Evolutionary conservation across 169 alveolate genomes (phyloP).

Genomic region (Blepharisma undulans): DNA sequence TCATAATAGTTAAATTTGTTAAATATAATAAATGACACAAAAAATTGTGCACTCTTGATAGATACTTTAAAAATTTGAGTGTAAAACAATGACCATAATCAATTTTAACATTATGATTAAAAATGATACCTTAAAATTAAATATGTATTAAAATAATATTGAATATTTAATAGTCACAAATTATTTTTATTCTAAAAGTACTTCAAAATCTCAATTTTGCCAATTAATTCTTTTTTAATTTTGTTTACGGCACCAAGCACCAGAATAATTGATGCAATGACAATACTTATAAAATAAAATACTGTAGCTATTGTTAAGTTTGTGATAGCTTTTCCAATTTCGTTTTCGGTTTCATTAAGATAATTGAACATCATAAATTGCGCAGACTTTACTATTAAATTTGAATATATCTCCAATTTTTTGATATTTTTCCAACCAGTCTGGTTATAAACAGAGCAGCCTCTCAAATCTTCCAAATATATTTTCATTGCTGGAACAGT

Average conservation of each 20-base stretch:
- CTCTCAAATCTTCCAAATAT: background rate
- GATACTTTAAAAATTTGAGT: too few species aligned
- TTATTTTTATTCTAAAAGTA: background rate
- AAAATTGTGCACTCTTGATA: too few species aligned
- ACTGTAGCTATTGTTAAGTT: background rate
- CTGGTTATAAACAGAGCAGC: background rate
- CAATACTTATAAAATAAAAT: background rate
- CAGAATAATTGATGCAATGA: background rate
- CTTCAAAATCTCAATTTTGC: background rate
- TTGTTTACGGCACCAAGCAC: background rate
- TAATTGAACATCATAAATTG: background rate
- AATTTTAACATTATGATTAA: too few species aligned
- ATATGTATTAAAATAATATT: too few species aligned
- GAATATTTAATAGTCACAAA: too few species aligned
- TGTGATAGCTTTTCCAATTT: background rate
- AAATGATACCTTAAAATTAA: too few species aligned
- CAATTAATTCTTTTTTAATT: background rate
- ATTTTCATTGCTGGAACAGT: background rate
- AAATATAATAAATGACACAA: too few species aligned
- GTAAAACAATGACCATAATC: too few species aligned
- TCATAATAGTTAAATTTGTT: too few species aligned
- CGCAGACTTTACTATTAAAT: background rate
- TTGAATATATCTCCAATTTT: background rate
- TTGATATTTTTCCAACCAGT: background rate
- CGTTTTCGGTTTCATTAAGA: background rate